Percentiles rank a stretch among this genome's conserved stretches.
Evolutionary conservation across 768 basidiomycete species (phyloP).

Genomic region (Tricholoma furcatifolium): DNA sequence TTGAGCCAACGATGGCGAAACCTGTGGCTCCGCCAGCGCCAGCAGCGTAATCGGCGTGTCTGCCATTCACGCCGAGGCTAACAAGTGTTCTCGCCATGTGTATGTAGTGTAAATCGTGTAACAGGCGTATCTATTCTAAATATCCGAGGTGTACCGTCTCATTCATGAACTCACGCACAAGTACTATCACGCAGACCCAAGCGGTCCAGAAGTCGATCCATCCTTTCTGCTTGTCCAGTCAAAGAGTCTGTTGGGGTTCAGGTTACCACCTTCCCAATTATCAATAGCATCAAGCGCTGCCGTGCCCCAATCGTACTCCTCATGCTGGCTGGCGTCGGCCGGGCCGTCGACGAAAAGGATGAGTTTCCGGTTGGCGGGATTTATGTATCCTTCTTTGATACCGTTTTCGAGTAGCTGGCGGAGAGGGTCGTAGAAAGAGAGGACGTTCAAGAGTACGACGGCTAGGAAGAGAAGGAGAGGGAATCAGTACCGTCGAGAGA

Average conservation of each 20-base stretch:
- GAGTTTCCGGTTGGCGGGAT: constrained; percentile 54
- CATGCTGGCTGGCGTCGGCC: constrained; percentile 46
- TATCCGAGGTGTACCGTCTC: not conserved
- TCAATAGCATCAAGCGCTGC: constrained; percentile 66
- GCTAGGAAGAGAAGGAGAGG: too few relatives aligned
- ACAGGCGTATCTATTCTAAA: not conserved
- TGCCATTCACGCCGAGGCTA: not conserved
- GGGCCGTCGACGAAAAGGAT: constrained; percentile 80
- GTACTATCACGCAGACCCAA: constrained; percentile 4
- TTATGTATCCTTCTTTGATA: constrained; percentile 74
- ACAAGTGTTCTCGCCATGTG: not conserved
- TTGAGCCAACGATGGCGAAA: constrained; percentile 56
- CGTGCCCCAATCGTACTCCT: constrained; percentile 73
- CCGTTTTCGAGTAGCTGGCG: constrained; percentile 68
- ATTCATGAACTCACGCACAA: not conserved
- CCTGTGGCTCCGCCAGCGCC: constrained; percentile 12
- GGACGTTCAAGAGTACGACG: constrained; percentile 84
- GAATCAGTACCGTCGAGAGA: not conserved
- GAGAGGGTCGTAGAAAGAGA: constrained; percentile 81
- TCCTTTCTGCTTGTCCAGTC: constrained; percentile 48
- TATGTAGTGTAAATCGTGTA: not conserved
- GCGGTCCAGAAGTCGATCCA: constrained; percentile 14
- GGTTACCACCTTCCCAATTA: constrained; percentile 45
- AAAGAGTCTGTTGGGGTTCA: constrained; percentile 31
- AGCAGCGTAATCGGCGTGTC: not conserved